phyloP scores from a whole-genome alignment of 2,329 filamentous ascomycete genomes.

The Penicillium sp. region DNA sequence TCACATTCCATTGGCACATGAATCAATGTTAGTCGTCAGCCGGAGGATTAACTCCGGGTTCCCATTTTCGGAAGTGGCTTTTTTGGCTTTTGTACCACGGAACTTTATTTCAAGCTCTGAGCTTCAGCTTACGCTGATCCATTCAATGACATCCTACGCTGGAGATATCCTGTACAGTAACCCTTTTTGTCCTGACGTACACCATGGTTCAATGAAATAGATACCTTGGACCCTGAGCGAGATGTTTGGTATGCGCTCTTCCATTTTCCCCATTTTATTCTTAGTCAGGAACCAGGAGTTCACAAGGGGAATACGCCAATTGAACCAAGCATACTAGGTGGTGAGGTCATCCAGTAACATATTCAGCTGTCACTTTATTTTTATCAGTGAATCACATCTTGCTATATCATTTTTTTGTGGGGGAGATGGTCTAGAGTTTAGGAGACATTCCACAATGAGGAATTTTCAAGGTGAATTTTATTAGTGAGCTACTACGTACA shows the following conservation, averaged over 20 bases:
- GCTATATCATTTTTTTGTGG: neutral
- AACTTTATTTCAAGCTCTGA: neutral
- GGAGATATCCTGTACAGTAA: no score
- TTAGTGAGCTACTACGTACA: neutral
- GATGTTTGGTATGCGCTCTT: neutral
- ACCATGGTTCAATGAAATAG: neutral
- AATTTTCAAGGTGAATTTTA: neutral
- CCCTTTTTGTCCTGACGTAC: neutral
- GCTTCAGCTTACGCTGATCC: neutral
- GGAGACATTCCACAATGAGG: neutral
- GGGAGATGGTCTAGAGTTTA: neutral
- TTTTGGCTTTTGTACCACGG: neutral
- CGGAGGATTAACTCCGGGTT: neutral
- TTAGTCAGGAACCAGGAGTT: neutral
- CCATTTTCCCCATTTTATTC: neutral
- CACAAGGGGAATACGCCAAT: neutral
- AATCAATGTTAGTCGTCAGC: neutral
- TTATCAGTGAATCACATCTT: neutral
- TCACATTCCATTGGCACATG: neutral
- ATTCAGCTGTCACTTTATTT: neutral
- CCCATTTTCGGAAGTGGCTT: neutral
- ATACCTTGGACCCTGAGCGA: neutral
- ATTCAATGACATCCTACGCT: neutral
- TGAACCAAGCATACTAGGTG: neutral
- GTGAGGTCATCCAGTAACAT: neutral